Base-by-base conservation (phyloP, 129 eudicot genomes). In the Flaveria trinervia region DNA sequence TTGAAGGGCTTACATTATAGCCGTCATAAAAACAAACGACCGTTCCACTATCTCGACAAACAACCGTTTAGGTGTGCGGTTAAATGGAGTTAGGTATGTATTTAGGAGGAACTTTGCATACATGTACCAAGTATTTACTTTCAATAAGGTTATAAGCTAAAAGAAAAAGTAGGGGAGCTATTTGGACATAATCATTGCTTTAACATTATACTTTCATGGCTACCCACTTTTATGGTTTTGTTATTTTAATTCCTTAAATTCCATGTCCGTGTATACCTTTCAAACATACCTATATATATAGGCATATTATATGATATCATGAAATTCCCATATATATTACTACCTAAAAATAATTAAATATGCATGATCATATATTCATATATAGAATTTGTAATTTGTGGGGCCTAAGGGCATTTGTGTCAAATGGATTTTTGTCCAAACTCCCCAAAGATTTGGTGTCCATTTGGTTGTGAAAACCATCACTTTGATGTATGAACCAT, bases 141-240 rank as follows among this genome's bases (percentile, higher is more conserved):
- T 65, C 36, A 14, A 65, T 28, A 57, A 68, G 55, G 36, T 17
- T 68, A 56, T 59, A 25, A 68, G 73, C 33, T 28, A 68, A 73
- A 70, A 57, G 59, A 57, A 56, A 69, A 78, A 51, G 65, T 20
- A 56, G 72, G 65, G 71, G 77, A 59, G 77, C 65, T 60, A 78
- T 39, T 71, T 60, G 62, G 82, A 71, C 82, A 78, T 71, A 78
- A 78, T 78, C 71, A 78, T 78, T 81, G 83, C 83, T 72, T 57
- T 70, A 79, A 75, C 88, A 86, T 86, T 71, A 46, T 70, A 78
- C 82, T 70, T 78, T 70, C 71, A 25, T 71, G 77, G 77, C 71
- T 71, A 78, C 62, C 52, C 65, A 18, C 71, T 70, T 70, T 78
- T 59, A 18, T 18, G 26, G 9, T 66, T 17, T n/a, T 77, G 7